phyloP scores from a whole-genome alignment of 768 basidiomycete species.

The Tricholoma sp. region DNA sequence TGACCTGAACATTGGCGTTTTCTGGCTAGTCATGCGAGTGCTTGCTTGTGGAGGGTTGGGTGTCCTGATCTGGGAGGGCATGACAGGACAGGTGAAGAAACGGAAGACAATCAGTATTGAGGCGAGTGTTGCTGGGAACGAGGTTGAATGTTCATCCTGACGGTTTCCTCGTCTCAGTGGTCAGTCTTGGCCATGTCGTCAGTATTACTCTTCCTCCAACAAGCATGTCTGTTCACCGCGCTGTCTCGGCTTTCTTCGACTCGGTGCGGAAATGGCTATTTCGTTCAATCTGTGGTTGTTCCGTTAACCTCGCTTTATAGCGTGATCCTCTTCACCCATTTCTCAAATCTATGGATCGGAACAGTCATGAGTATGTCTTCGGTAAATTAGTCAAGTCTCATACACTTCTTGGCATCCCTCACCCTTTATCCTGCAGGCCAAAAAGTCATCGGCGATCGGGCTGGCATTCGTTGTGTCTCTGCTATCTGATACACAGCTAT shows the following conservation, averaged over 20 bases:
- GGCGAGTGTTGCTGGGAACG: constrained; percentile 5
- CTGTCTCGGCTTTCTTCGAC: constrained; percentile 62
- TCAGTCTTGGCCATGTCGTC: constrained; percentile 65
- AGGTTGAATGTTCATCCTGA: constrained; percentile 2
- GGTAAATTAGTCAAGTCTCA: constrained; percentile 32
- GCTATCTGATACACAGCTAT: constrained; percentile 48
- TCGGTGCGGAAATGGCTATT: constrained; percentile 40
- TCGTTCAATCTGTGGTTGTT: constrained; percentile 1
- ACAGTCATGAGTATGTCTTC: constrained; percentile 43
- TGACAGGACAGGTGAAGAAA: constrained; percentile 49
- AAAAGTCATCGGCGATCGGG: constrained; percentile 42
- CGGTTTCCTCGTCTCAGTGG: constrained; percentile 43
- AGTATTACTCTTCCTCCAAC: constrained; percentile 61
- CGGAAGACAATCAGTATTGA: constrained; percentile 35
- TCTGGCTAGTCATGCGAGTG: constrained; percentile 73
- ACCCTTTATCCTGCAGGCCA: constrained; percentile 32
- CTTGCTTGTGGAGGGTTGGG: constrained; percentile 69
- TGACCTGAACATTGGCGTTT: constrained; percentile 60
- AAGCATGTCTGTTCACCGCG: constrained; percentile 61
- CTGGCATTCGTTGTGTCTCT: constrained; percentile 51
- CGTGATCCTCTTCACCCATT: constrained; percentile 64
- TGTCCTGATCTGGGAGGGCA: constrained; percentile 53
- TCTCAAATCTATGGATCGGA: constrained; percentile 63
- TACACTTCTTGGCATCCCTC: neutral
- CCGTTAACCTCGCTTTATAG: constrained; percentile 32